Percentiles rank a stretch among this genome's conserved stretches.
Evolutionary conservation across 345 rosid species (phyloP).

Genomic region (Viola odorata): DNA sequence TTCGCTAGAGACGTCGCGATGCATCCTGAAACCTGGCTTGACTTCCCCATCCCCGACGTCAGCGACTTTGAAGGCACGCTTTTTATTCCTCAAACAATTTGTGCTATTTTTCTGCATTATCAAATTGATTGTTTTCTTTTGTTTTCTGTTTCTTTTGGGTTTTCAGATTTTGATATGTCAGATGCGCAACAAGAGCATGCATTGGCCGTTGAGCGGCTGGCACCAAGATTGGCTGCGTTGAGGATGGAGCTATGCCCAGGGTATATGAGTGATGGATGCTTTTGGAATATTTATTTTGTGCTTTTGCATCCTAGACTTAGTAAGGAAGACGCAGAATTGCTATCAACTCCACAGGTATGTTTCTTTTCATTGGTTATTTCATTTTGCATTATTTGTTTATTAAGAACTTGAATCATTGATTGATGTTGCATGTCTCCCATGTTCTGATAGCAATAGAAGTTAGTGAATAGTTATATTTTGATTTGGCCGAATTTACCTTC

Average conservation of each 20-base stretch:
- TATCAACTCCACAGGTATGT: conserved; percentile 75
- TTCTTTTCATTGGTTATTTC: conserved; percentile 3
- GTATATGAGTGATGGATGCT: conserved; percentile 79
- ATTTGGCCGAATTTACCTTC: too few species aligned
- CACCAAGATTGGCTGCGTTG: conserved; percentile 73
- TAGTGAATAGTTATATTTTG: too few species aligned
- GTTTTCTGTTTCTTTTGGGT: not conserved
- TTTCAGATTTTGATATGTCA: conserved; percentile 82
- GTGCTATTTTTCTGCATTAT: not conserved
- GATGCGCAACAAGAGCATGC: conserved; percentile 95
- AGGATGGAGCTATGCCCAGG: conserved; percentile 89
- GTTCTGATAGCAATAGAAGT: not conserved
- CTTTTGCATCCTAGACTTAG: conserved; percentile 77
- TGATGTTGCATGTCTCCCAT: not conserved
- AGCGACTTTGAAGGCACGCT: conserved; percentile 62
- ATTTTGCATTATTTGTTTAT: conserved; percentile 1
- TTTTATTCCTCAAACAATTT: not conserved
- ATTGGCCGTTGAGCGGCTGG: conserved; percentile 72
- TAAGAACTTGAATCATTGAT: not conserved
- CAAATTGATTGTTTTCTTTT: not conserved
- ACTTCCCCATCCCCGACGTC: conserved; percentile 66
- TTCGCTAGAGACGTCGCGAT: conserved; percentile 76
- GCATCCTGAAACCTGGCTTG: conserved; percentile 97
- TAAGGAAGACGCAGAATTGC: conserved; percentile 66
- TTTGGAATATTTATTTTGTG: conserved; percentile 95